Evolutionary conservation across 2,329 filamentous ascomycete species (phyloP), one percentile per base, ranked within the genome.

Genomic region (Pyrenochaeta sp.): DNA sequence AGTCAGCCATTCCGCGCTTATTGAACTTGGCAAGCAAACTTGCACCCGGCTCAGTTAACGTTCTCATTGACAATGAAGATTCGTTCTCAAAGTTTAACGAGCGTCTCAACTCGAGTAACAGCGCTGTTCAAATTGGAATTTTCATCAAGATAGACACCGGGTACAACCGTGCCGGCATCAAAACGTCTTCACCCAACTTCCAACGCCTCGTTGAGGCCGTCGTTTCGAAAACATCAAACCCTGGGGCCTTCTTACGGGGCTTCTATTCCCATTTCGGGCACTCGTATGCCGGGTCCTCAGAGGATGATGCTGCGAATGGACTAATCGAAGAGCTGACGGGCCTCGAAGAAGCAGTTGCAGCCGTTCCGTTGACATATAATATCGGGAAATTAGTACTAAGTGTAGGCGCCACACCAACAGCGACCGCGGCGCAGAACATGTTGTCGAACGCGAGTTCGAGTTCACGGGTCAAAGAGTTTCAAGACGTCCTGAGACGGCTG

Each of bases 111-210:
- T 50, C 77, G 71, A 15, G 77, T 80, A 30, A 34, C 1, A 50
- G 42, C 4, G 19, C 50, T 25, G 57, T 54, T 10, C 39, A 60
- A 2, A 84, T 88, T 2, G 81, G 81, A 0, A 80, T 91, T 13
- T 91, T 88, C 69, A 79, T 93, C 68, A 93, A 93, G 68, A 85
- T 94, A 39, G 90, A 94, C 72, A 88, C 90, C 50, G 90, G 90
- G 10, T 87, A 87, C 65, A 83, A 87, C 68, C 88, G 91, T 15
- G 90, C 91, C 0, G 91, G 91, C 22, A 82, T 92, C 0, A 69
- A 80, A 1, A 83, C 86, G 0, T 72, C 78, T 6, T 85, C 85
- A 0, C 65, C 76, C 0, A 76, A 75, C 2, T 83, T 86, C 59
- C 69, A 73, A 1, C 67, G 74, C 0, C 73, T 90, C 1, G 79